Evolutionary conservation across 2,329 filamentous ascomycete species (phyloP).

Genomic region (Torrubiellomyces zombiae): DNA sequence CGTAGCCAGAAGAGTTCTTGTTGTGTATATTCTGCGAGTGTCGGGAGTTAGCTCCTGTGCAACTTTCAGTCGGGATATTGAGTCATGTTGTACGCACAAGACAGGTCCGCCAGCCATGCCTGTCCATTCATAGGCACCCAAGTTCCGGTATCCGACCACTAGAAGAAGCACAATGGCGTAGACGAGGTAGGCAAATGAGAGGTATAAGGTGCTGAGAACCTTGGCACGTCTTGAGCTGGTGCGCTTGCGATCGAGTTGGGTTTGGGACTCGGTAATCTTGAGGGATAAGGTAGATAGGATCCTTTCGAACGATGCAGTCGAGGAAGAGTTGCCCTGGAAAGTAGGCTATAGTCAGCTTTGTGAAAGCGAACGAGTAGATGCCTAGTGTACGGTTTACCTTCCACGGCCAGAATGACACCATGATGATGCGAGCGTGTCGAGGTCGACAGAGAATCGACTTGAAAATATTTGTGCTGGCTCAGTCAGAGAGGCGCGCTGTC

Average conservation of each 20-base stretch:
- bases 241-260: conserved; percentile 56
- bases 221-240: conserved; percentile 61
- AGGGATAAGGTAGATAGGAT: conserved; percentile 63
- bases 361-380: too few species aligned
- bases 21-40: conserved; percentile 55
- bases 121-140: conserved; percentile 62
- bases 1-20: conserved; percentile 47
- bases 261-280: conserved; percentile 64
- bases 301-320: conserved; percentile 87
- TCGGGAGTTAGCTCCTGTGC: conserved; percentile 5
- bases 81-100: conserved; percentile 33
- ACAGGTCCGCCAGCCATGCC: conserved; percentile 64
- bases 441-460: too few species aligned
- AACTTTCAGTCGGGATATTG: not conserved
- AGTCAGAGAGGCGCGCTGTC: too few species aligned
- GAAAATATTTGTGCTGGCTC: too few species aligned
- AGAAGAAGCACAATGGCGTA: conserved; percentile 68
- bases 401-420: conserved; percentile 10
- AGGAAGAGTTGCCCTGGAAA: conserved; percentile 62
- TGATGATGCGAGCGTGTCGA: conserved; percentile 1
- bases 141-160: conserved; percentile 69
- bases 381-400: conserved; percentile 5
- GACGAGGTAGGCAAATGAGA: conserved; percentile 77
- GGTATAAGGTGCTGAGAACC: conserved; percentile 79
- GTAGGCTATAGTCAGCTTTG: too few species aligned